A percentile compares a stretch with the other conserved stretches of the same genome.
Evolutionary conservation across 2,329 filamentous ascomycete genomes (phyloP).

Genomic region (Geosmithia morbida): DNA sequence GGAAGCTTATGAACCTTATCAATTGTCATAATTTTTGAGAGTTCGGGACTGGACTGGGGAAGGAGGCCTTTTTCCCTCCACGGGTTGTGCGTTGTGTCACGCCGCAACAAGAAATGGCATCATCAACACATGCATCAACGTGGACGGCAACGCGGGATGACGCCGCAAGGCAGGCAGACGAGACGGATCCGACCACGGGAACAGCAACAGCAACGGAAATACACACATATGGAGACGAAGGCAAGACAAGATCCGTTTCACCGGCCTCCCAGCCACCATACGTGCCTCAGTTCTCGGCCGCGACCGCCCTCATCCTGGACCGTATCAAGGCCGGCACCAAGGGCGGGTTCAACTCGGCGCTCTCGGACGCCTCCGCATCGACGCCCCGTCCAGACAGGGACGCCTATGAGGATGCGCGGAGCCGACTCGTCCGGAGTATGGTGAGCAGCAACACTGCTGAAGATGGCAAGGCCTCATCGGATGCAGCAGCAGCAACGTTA

Average conservation of each 20-base stretch:
- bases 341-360: neutral
- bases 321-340: constrained; percentile 3
- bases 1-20: no score
- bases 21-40: no score
- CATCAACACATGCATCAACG: neutral
- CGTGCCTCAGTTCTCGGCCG: constrained; percentile 5
- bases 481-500: neutral
- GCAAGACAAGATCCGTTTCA: neutral
- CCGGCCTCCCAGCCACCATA: constrained; percentile 1
- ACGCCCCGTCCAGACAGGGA: neutral
- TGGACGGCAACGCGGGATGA: neutral
- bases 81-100: neutral
- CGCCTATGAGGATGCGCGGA: neutral
- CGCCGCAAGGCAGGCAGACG: no score
- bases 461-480: no score
- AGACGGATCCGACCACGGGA: no score
- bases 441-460: constrained; percentile 1
- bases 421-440: constrained; percentile 1
- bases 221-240: no score
- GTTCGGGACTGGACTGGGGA: neutral
- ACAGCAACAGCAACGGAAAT: neutral
- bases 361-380: neutral
- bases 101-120: neutral
- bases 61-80: no score
- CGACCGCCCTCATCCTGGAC: constrained; percentile 5